Conservation (phyloP, 352 stramenopile species). For the Pythium myriotylum region DNA sequence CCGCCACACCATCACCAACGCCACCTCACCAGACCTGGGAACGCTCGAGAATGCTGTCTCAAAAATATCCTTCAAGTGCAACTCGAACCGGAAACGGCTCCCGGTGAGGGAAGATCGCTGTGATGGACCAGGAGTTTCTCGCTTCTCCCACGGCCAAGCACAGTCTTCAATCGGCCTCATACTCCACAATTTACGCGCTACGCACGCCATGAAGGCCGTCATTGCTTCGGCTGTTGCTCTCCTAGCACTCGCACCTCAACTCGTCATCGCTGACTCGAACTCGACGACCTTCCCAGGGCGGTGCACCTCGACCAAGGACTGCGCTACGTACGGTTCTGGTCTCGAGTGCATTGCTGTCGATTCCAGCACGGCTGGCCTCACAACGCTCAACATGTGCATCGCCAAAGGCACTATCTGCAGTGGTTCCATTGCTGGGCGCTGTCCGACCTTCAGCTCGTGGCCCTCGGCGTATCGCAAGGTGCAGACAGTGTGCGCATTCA, state of each 20-base stretch:
- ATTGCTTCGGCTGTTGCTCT: slow-evolving; percentile 1
- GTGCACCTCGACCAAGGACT: slow-evolving; percentile 56
- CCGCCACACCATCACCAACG: too few species aligned
- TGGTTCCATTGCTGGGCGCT: slow-evolving; percentile 58
- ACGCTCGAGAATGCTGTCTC: background rate
- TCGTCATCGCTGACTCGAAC: slow-evolving; percentile 24
- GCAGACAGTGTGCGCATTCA: slow-evolving; percentile 73
- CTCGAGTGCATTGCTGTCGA: slow-evolving; percentile 77
- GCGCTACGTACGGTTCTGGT: slow-evolving; percentile 49
- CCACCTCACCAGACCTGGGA: background rate
- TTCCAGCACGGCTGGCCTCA: slow-evolving; percentile 52
- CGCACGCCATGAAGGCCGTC: slow-evolving; percentile 32
- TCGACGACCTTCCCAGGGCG: slow-evolving; percentile 56
- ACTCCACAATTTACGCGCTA: too few species aligned
- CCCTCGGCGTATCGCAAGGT: slow-evolving; percentile 68
- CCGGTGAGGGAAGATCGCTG: slow-evolving; percentile 4
- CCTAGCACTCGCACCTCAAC: slow-evolving; percentile 10
- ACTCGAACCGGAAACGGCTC: slow-evolving; percentile 3
- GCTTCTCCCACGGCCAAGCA: background rate
- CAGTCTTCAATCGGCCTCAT: background rate
- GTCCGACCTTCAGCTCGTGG: slow-evolving; percentile 77
- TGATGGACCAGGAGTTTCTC: background rate
- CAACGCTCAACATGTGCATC: slow-evolving; percentile 76
- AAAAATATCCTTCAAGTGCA: background rate
- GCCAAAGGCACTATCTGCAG: slow-evolving; percentile 54